Evolutionary conservation across 2,329 filamentous ascomycete species (phyloP), one percentile per base, ranked within the genome.

Genomic region (Thielaviopsis populi): DNA sequence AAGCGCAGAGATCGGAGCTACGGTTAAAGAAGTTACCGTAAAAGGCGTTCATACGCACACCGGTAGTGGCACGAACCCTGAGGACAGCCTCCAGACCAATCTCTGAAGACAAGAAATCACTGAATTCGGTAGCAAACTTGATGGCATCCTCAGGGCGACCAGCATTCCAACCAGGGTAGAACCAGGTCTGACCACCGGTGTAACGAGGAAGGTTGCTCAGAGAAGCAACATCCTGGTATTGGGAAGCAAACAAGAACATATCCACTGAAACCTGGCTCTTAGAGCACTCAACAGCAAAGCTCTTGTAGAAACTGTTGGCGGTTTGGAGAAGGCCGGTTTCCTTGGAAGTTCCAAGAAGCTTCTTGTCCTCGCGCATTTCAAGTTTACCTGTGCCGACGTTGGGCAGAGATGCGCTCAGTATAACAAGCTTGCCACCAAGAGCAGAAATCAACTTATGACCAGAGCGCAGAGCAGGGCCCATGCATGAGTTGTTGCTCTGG

Each of bases 21-120:
- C 94, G 84, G 78, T 97, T 99, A 81, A 99, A 99, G 76, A 99
- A 99, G 78, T 99, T 99, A 69, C 94, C 94, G 74, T 97, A 99
- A 76, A 99, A 99, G 1, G 92, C 91, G 77, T 86, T 96, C 88
- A 97, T 97, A 63, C 94, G 85, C 66, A 99, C 77, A 62, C 94
- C 94, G 27, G 91, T 97, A 1, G 91, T 96, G 19, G 94, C 94
- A 68, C 94, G 87, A 46, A 99, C 94, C 72, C 94, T 88, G 64
- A 99, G 85, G 43, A 99, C 94, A 53, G 94, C 94, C 75, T 99
- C 94, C 42, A 99, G 77, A 0, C 92, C 94, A 71, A 99, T 96
- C 74, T 99, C 94, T 0, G 91, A 86, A 10, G 91, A 96, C n/a
- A 99, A 78, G 72, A 94, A 96, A 72, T 97, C 92, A 70, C 91